phyloP scores from a whole-genome alignment of 306 rosid species.

The Abrus precatorius region DNA sequence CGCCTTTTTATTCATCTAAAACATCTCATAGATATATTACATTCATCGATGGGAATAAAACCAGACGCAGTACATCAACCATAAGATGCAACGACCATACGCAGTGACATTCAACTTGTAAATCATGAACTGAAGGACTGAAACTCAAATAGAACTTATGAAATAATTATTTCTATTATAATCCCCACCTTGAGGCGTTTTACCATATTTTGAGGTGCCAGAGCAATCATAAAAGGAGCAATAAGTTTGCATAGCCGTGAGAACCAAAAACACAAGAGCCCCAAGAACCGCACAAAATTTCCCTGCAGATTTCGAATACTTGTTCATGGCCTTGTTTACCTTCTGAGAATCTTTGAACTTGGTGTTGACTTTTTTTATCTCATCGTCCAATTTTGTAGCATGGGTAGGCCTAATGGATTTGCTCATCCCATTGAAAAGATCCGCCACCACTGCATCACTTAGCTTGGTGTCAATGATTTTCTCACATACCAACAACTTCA shows the following conservation, averaged over 20 bases:
- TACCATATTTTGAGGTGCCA: background rate
- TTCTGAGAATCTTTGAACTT: background rate
- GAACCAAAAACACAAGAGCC: conserved; percentile 12
- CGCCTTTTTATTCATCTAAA: no score
- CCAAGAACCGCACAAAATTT: background rate
- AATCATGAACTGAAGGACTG: background rate
- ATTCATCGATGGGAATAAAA: no score
- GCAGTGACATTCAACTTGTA: background rate
- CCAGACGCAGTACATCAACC: background rate
- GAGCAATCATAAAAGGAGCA: conserved; percentile 35
- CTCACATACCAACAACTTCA: background rate
- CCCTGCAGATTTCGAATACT: conserved; percentile 21
- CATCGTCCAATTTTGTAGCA: background rate
- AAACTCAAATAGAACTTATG: background rate
- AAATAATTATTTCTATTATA: background rate
- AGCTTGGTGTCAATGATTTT: background rate
- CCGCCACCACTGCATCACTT: background rate
- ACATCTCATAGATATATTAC: background rate
- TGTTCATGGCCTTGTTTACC: background rate
- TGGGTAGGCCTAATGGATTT: background rate
- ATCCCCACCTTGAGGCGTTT: background rate
- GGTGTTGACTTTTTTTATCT: background rate
- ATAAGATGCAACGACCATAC: background rate
- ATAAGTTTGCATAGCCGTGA: conserved; percentile 30
- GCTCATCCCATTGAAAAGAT: conserved; percentile 43